phyloP scores from a whole-genome alignment of 176 grass and related monocot genomes.

The Zea luxurians region DNA sequence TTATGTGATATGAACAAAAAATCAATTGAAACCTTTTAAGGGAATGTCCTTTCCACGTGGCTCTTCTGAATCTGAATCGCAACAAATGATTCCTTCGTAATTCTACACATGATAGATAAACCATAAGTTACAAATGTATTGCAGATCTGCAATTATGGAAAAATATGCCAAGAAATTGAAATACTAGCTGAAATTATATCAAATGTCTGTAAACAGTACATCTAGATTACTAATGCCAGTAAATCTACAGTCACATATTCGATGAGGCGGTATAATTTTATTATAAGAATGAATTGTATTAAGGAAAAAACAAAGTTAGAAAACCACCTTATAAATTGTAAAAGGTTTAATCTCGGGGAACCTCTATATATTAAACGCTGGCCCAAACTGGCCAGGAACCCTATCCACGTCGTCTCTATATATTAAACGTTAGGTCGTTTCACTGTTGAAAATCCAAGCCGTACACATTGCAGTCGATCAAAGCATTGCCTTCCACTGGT shows the following conservation, averaged over 20 bases:
- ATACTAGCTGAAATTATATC: slow-evolving; percentile 21
- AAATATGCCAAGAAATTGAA: slow-evolving; percentile 1
- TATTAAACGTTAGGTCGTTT: too few species aligned
- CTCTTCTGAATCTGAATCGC: slow-evolving; percentile 57
- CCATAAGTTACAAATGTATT: slow-evolving; percentile 20
- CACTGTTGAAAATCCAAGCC: too few species aligned
- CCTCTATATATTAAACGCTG: too few species aligned
- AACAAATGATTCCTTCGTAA: slow-evolving; percentile 37
- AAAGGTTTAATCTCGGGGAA: not conserved
- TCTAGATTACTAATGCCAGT: not conserved
- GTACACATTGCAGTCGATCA: too few species aligned
- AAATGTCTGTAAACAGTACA: not conserved
- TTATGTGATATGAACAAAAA: slow-evolving; percentile 34
- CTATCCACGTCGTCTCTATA: too few species aligned
- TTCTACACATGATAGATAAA: slow-evolving; percentile 48
- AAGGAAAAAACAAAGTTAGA: not conserved
- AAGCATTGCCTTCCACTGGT: too few species aligned
- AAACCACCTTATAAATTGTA: slow-evolving; percentile 8
- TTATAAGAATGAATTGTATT: not conserved
- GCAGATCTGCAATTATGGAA: slow-evolving; percentile 8
- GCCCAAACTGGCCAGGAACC: too few species aligned
- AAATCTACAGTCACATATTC: slow-evolving; percentile 15
- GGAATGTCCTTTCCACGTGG: slow-evolving; percentile 15
- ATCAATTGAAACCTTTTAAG: slow-evolving; percentile 35
- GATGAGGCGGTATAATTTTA: not conserved